Evolutionary conservation across 129 eudicot genomes (phyloP).

Genomic region (Helichrysum umbraculigerum): DNA sequence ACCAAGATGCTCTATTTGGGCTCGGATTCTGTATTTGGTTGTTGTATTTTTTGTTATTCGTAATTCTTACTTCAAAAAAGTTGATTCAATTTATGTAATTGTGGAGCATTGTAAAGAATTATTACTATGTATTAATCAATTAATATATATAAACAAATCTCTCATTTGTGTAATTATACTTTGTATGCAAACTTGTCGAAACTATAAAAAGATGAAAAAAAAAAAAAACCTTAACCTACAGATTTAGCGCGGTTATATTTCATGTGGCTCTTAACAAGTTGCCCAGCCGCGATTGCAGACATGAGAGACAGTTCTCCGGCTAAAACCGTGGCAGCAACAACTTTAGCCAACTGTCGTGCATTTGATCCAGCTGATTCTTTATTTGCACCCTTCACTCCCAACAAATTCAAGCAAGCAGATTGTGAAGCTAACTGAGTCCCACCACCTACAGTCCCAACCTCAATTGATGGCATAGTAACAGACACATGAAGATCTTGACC

Average conservation of each 20-base stretch:
- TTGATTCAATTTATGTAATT: not conserved
- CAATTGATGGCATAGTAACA: constrained; percentile 9
- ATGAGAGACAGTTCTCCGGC: constrained; percentile 9
- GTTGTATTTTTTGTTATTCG: not conserved
- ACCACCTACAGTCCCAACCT: constrained; percentile 9
- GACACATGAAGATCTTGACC: constrained; percentile 8
- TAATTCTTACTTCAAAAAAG: not conserved
- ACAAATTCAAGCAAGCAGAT: constrained; percentile 11
- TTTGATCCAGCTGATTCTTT: constrained; percentile 1
- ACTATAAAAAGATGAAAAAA: too few species aligned
- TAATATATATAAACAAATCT: too few species aligned
- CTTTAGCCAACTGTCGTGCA: not conserved
- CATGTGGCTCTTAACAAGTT: constrained; percentile 10
- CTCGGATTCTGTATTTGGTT: not conserved
- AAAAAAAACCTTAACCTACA: too few species aligned
- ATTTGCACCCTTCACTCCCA: constrained; percentile 9
- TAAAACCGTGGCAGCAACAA: constrained; percentile 9
- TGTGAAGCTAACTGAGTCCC: constrained; percentile 11
- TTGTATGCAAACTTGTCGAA: too few species aligned
- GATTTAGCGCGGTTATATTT: constrained; percentile 8
- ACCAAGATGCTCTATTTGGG: not conserved
- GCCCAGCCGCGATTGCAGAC: constrained; percentile 9
- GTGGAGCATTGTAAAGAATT: too few species aligned
- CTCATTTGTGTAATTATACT: too few species aligned
- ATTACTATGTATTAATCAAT: too few species aligned